These are phyloP conservation scores for Candida wancherniae DNA, from an alignment of 805 yeast species.

Conservation along the genomic window DNA sequence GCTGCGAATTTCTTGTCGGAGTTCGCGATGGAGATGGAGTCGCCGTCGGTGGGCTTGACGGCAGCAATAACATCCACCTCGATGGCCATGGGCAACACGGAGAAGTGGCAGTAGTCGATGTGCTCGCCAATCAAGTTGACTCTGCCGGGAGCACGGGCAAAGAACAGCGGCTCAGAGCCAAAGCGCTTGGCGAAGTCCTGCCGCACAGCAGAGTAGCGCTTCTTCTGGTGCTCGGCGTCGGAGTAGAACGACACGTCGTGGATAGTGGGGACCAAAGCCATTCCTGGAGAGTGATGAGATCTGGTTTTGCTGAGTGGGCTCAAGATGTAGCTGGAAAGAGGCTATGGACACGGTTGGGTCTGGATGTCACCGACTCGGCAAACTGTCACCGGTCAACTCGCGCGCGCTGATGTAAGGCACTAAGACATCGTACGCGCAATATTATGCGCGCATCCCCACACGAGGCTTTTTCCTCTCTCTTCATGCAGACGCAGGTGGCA, in stretches of 20 bases:
- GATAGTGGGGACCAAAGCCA: constrained; percentile 29
- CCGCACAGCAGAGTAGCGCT: constrained; percentile 25
- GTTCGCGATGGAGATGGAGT: constrained; percentile 25
- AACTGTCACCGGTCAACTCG: no score
- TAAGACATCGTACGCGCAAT: no score
- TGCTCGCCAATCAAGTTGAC: constrained; percentile 75
- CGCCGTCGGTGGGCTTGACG: constrained; percentile 20
- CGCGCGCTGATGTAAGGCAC: no score
- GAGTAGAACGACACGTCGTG: constrained; percentile 33
- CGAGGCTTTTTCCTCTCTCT: no score
- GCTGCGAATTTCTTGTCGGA: constrained; percentile 31
- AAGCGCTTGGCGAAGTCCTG: constrained; percentile 22
- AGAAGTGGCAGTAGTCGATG: constrained; percentile 62
- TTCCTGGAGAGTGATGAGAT: constrained; percentile 1
- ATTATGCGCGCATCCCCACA: no score
- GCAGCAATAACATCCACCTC: constrained; percentile 59
- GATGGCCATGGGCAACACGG: constrained; percentile 71
- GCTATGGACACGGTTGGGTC: no score
- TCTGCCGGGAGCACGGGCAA: constrained; percentile 68
- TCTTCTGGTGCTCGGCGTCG: constrained; percentile 20
- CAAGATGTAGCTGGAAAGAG: no score
- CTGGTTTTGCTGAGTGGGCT: not conserved
- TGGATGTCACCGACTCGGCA: no score
- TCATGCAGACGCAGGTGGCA: no score
- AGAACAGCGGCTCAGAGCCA: constrained; percentile 37